These are phyloP conservation scores for Gilbertella persicaria DNA, from an alignment of 371 early-diverging fungal genomes.

Conservation along the genomic window DNA sequence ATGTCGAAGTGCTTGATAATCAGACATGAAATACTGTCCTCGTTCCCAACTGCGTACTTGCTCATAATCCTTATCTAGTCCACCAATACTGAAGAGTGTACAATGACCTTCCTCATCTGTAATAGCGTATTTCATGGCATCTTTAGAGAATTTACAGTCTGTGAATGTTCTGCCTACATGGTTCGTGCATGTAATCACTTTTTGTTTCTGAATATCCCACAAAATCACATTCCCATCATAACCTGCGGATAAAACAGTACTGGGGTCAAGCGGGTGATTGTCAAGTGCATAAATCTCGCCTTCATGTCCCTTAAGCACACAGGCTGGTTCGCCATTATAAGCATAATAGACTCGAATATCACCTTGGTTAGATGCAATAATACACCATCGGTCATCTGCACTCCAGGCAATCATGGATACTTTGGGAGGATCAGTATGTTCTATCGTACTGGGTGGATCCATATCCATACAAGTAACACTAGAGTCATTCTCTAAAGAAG, in stretches of 20 bases:
- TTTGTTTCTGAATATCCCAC: conserved; percentile 63
- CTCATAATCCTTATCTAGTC: conserved; percentile 56
- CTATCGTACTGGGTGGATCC: neutral
- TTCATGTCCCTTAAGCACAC: conserved; percentile 60
- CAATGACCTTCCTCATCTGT: conserved; percentile 73
- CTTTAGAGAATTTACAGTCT: conserved; percentile 56
- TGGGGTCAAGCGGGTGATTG: conserved; percentile 71
- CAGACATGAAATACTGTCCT: conserved; percentile 74
- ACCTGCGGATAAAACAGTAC: conserved; percentile 76
- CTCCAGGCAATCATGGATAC: conserved; percentile 66
- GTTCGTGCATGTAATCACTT: conserved; percentile 31
- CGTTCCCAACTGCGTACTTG: conserved; percentile 64
- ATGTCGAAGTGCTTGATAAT: conserved; percentile 67
- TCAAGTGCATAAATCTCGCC: conserved; percentile 76
- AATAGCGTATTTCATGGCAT: conserved; percentile 67
- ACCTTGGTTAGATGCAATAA: conserved; percentile 63
- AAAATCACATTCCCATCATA: conserved; percentile 85
- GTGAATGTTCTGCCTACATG: conserved; percentile 42
- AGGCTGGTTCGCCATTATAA: conserved; percentile 53
- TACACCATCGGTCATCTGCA: conserved; percentile 58
- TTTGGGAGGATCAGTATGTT: conserved; percentile 23
- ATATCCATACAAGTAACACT: neutral
- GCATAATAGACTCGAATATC: conserved; percentile 69
- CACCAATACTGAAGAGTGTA: conserved; percentile 67
- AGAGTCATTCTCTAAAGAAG: conserved; percentile 8